Percentiles rank a stretch among this genome's conserved stretches.
phyloP scores from a whole-genome alignment of 441 rosid species.

The Kokia cookei region DNA sequence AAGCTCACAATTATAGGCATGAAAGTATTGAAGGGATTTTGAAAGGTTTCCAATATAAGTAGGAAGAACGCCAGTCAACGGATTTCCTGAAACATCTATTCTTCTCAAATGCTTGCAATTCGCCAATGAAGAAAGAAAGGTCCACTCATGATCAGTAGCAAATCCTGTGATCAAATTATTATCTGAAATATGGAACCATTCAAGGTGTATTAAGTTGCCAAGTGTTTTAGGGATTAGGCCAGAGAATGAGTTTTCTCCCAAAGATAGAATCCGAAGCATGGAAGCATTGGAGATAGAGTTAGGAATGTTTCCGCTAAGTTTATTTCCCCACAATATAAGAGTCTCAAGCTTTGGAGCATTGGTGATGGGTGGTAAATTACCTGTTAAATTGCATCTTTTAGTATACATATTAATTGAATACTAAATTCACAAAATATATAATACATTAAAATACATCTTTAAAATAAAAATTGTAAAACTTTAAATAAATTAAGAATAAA shows the following conservation, averaged over 20 bases:
- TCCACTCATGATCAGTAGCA: not conserved
- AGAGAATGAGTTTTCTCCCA: not conserved
- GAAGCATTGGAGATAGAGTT: not conserved
- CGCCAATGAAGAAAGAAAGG: not conserved
- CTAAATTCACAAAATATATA: too few species aligned
- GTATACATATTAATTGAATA: too few species aligned
- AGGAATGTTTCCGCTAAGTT: not conserved
- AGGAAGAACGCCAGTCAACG: too few species aligned
- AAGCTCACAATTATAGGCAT: too few species aligned
- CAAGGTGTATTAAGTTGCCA: not conserved
- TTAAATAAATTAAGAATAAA: too few species aligned
- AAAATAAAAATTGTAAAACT: too few species aligned
- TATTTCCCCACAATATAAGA: not conserved
- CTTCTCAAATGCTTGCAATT: not conserved
- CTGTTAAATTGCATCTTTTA: not conserved
- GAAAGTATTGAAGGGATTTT: too few species aligned
- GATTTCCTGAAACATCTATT: not conserved
- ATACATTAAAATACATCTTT: too few species aligned
- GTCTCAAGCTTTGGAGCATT: not conserved
- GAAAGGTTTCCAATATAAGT: too few species aligned
- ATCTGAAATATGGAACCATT: rapidly evolving
- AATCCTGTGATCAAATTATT: not conserved
- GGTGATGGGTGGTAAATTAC: not conserved
- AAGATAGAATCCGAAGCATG: not conserved
- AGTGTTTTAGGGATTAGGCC: not conserved